Percentiles rank a stretch among this genome's conserved stretches.
phyloP scores from a whole-genome alignment of 257 asterid species.

The Jasminum sambac region DNA sequence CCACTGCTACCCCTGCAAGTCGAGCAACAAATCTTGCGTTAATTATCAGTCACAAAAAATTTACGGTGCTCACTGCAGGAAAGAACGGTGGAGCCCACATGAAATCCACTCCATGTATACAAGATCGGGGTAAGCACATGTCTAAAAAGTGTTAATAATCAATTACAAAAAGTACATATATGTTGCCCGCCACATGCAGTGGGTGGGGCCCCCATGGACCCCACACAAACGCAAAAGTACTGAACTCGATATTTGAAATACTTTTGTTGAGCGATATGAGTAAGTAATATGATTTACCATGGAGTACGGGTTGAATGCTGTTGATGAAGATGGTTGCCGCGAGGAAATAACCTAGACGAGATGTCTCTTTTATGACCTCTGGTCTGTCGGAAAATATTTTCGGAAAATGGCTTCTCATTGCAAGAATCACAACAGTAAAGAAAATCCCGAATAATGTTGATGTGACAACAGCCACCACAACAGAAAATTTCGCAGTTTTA shows the following conservation, averaged over 20 bases:
- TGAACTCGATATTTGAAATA: neutral
- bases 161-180: too few relatives aligned
- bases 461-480: conserved; percentile 48
- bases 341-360: conserved; percentile 61
- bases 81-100: too few relatives aligned
- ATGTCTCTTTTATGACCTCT: conserved; percentile 58
- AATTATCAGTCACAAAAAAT: neutral
- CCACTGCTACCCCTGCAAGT: conserved; percentile 82
- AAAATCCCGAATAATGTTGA: conserved; percentile 55
- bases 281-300: conserved; percentile 41
- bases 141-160: too few relatives aligned
- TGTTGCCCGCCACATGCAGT: too few relatives aligned
- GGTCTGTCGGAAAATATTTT: conserved; percentile 49
- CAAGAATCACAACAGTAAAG: conserved; percentile 48
- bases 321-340: conserved; percentile 72
- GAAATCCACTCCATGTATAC: too few relatives aligned
- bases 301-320: conserved; percentile 79
- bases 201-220: too few relatives aligned
- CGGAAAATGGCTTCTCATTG: conserved; percentile 46
- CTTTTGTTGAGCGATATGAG: neutral
- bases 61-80: too few relatives aligned
- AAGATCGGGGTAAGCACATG: too few relatives aligned
- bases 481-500: conserved; percentile 70
- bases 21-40: neutral
- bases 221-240: neutral